Percentiles rank a stretch among this genome's conserved stretches.
phyloP scores from a whole-genome alignment of 495 filamentous ascomycete genomes.

The Tricharina praecox region DNA sequence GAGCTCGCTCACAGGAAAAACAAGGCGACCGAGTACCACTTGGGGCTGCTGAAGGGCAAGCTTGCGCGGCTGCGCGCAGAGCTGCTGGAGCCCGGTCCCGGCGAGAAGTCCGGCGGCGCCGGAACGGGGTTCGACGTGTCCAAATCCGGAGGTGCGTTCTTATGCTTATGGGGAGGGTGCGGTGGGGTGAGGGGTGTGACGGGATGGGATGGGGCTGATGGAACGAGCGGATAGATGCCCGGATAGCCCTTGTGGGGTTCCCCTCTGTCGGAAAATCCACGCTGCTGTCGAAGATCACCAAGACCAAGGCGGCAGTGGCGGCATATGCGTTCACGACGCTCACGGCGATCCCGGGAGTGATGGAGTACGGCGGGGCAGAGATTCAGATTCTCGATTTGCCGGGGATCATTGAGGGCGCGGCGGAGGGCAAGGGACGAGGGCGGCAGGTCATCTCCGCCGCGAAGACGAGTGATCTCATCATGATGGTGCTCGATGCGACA shows the following conservation, averaged over 20 bases:
- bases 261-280: constrained; percentile 98
- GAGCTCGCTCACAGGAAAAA: constrained; percentile 47
- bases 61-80: constrained; percentile 90
- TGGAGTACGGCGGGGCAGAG: constrained; percentile 96
- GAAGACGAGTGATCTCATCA: constrained; percentile 92
- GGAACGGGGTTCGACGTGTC: constrained; percentile 84
- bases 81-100: constrained; percentile 76
- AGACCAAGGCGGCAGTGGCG: constrained; percentile 91
- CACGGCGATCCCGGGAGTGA: constrained; percentile 91
- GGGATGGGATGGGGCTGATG: too few species aligned
- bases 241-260: constrained; percentile 93
- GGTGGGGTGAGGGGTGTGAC: too few species aligned
- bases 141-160: constrained; percentile 56
- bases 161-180: too few species aligned
- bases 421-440: constrained; percentile 91
- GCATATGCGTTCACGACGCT: constrained; percentile 96
- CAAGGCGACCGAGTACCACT: constrained; percentile 98
- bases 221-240: constrained; percentile 57
- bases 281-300: constrained; percentile 96
- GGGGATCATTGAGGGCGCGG: constrained; percentile 94
- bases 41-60: constrained; percentile 96
- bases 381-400: constrained; percentile 97
- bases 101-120: constrained; percentile 54
- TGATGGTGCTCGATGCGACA: constrained; percentile 95
- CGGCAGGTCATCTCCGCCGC: constrained; percentile 97